Evolutionary conservation across 345 rosid species (phyloP).

Genomic region (Anacardium occidentale): DNA sequence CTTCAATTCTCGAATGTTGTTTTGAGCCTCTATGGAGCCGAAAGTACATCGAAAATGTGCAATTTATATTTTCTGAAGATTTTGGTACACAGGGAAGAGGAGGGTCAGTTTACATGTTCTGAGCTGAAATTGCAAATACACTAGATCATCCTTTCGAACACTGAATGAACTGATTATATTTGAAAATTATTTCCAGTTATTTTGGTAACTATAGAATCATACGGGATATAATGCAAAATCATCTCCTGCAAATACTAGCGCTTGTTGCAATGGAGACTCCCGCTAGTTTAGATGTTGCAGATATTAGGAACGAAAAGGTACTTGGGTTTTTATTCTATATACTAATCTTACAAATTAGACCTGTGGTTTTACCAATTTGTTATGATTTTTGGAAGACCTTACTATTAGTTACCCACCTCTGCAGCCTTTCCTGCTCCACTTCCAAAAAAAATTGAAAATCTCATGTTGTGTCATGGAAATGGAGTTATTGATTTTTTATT

Average conservation of each 20-base stretch:
- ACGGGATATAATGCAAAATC: slow-evolving; percentile 93
- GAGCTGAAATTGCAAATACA: neutral
- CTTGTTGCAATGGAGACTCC: slow-evolving; percentile 99
- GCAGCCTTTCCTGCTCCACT: too few relatives aligned
- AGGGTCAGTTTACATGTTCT: slow-evolving; percentile 49
- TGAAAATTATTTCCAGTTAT: slow-evolving; percentile 39
- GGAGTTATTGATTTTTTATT: neutral
- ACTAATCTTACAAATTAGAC: neutral
- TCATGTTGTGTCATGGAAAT: neutral
- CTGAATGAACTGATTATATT: neutral
- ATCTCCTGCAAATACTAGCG: slow-evolving; percentile 85
- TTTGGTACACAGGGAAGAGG: slow-evolving; percentile 96
- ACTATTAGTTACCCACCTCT: too few relatives aligned
- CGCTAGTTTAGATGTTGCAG: slow-evolving; percentile 93
- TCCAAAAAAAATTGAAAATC: neutral
- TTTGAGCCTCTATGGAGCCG: slow-evolving; percentile 87
- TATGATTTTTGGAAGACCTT: too few relatives aligned
- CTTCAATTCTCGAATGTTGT: slow-evolving; percentile 93
- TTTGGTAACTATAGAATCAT: slow-evolving; percentile 88
- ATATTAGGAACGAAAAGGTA: slow-evolving; percentile 90
- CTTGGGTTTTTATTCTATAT: slow-evolving; percentile 1
- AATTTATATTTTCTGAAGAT: slow-evolving; percentile 88
- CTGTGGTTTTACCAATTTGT: neutral
- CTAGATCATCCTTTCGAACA: neutral
- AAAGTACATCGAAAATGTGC: slow-evolving; percentile 81